These are phyloP conservation scores for Paramecium sonneborni DNA, from an alignment of 73 alveolate genomes.

Conservation along the genomic window DNA sequence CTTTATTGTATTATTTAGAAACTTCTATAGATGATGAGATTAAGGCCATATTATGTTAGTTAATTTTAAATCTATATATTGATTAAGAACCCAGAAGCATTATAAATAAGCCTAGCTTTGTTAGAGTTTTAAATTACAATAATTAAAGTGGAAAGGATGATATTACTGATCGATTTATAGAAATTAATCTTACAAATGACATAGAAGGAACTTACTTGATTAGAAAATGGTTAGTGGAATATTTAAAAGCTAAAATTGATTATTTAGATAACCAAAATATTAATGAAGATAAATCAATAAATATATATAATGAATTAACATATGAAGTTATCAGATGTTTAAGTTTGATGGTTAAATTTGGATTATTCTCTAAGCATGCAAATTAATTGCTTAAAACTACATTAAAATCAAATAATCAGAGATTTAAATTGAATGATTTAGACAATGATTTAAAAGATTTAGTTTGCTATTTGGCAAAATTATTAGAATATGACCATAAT, in stretches of 20 bases:
- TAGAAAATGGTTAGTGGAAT: not conserved
- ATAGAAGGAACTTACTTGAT: constrained; percentile 9
- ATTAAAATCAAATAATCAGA: not conserved
- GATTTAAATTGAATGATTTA: not conserved
- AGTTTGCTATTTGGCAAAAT: constrained; percentile 37
- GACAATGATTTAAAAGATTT: not conserved
- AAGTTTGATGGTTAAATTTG: constrained; percentile 56
- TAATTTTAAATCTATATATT: constrained; percentile 46
- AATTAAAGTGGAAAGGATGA: constrained; percentile 20
- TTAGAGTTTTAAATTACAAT: constrained; percentile 1
- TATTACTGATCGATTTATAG: constrained; percentile 3
- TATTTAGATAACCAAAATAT: not conserved
- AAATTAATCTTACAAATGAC: constrained; percentile 7
- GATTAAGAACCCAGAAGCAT: constrained; percentile 62
- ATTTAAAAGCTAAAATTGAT: not conserved
- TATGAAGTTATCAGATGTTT: constrained; percentile 52
- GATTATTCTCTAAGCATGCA: constrained; percentile 47
- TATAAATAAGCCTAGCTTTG: constrained; percentile 55
- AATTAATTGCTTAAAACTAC: not conserved
- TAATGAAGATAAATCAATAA: not conserved
- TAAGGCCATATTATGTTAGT: constrained; percentile 60
- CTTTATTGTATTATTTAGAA: not conserved
- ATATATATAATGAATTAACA: constrained; percentile 41
- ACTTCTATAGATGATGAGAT: not conserved
- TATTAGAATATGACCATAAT: constrained; percentile 63